A percentile compares a stretch with the other conserved stretches of the same genome.
phyloP scores from a whole-genome alignment of 2,329 filamentous ascomycete genomes.

The Penicillium sp. region DNA sequence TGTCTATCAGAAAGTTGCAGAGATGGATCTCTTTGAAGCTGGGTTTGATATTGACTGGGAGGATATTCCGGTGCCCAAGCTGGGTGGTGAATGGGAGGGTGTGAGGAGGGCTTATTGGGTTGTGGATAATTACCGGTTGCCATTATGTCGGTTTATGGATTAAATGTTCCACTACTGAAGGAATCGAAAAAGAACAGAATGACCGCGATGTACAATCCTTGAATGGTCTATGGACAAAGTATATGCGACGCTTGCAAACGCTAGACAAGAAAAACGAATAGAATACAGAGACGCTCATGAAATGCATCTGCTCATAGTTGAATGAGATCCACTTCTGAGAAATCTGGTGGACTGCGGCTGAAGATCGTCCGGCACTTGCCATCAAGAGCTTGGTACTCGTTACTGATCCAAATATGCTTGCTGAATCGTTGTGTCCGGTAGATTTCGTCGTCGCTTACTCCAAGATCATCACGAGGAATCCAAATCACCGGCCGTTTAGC shows the following conservation, averaged over 20 bases:
- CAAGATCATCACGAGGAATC: slow-evolving; percentile 88
- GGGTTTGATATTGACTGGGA: slow-evolving; percentile 89
- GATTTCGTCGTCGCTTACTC: slow-evolving; percentile 90
- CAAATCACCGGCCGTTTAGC: slow-evolving; percentile 85
- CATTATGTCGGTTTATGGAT: slow-evolving; percentile 43
- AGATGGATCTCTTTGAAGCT: slow-evolving; percentile 86
- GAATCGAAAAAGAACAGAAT: background rate
- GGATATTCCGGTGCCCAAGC: slow-evolving; percentile 69
- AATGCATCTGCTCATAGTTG: slow-evolving; percentile 56
- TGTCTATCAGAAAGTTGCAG: slow-evolving; percentile 88
- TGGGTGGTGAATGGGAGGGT: slow-evolving; percentile 83
- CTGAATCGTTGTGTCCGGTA: slow-evolving; percentile 73
- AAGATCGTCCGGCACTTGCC: slow-evolving; percentile 81
- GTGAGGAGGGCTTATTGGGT: slow-evolving; percentile 90
- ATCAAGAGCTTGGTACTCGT: slow-evolving; percentile 86
- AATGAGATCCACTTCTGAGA: slow-evolving; percentile 84
- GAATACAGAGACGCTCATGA: slow-evolving; percentile 13
- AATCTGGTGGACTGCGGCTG: slow-evolving; percentile 81
- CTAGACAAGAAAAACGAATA: slow-evolving; percentile 15
- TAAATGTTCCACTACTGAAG: slow-evolving; percentile 10
- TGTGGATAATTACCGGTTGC: slow-evolving; percentile 59
- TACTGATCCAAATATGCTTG: slow-evolving; percentile 85
- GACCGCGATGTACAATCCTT: slow-evolving; percentile 1
- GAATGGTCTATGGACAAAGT: slow-evolving; percentile 17
- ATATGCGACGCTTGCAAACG: slow-evolving; percentile 23